These are phyloP conservation scores for Trichoderma atrobrunneum DNA, from an alignment of 2,329 filamentous ascomycete species.

Conservation along the genomic window DNA sequence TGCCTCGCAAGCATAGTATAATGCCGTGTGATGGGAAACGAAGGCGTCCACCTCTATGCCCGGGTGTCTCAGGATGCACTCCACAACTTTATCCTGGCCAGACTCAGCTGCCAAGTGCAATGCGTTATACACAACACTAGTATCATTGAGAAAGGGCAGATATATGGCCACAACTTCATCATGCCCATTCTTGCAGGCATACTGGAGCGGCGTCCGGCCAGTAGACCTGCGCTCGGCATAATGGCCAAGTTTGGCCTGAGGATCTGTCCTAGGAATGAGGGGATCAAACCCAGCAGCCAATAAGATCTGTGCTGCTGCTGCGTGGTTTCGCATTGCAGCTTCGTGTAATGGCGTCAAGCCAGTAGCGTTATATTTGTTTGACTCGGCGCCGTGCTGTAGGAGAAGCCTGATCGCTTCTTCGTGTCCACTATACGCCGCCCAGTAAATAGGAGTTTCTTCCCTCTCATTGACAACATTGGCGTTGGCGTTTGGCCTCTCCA, in stretches of 20 bases:
- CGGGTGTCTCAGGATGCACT: conserved; percentile 30
- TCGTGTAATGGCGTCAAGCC: conserved; percentile 36
- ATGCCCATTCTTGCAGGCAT: conserved; percentile 31
- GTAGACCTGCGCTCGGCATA: conserved; percentile 1
- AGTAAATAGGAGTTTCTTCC: not conserved
- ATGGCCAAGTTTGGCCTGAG: not conserved
- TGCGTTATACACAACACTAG: conserved; percentile 26
- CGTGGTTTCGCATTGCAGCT: conserved; percentile 34
- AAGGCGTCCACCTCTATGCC: conserved; percentile 33
- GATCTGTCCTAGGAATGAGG: conserved; percentile 27
- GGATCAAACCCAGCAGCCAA: conserved; percentile 37
- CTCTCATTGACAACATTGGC: not conserved
- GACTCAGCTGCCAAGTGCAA: conserved; percentile 28
- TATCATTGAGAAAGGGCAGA: conserved; percentile 25
- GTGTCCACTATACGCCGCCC: not conserved
- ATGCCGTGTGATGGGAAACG: conserved; percentile 23
- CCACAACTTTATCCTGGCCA: conserved; percentile 25
- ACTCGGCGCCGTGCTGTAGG: not conserved
- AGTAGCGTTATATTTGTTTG: not conserved
- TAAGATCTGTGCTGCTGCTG: conserved; percentile 28
- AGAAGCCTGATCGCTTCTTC: not conserved
- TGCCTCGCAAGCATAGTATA: conserved; percentile 22
- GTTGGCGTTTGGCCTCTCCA: not conserved
- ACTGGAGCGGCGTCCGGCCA: conserved; percentile 31
- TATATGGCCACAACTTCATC: conserved; percentile 28